A percentile compares a stretch with the other conserved stretches of the same genome.
Conservation (phyloP, 2,329 filamentous ascomycete genomes). For the Diplodia sapinea region DNA sequence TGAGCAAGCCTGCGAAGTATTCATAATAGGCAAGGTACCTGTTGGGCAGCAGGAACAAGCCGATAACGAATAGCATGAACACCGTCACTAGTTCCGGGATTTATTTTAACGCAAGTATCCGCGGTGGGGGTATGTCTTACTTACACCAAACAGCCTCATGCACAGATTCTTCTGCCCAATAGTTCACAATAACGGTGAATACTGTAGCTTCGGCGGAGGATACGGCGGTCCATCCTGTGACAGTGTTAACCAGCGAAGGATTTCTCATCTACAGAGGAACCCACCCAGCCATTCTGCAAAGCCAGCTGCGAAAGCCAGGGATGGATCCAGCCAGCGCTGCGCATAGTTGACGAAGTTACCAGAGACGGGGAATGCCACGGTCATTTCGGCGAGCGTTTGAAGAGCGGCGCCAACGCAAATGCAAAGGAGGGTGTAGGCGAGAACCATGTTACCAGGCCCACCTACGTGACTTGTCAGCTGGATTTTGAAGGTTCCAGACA, state of each 20-base stretch:
- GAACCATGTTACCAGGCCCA: slow-evolving; percentile 37
- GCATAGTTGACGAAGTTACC: slow-evolving; percentile 49
- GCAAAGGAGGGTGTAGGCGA: slow-evolving; percentile 41
- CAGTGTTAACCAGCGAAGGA: background rate
- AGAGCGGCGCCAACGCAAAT: slow-evolving; percentile 44
- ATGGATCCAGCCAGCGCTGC: slow-evolving; percentile 47
- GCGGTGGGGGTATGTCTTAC: background rate
- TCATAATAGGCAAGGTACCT: slow-evolving; percentile 43
- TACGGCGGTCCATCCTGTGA: slow-evolving; percentile 35
- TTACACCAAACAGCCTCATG: slow-evolving; percentile 20
- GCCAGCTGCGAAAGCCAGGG: slow-evolving; percentile 49
- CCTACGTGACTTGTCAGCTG: slow-evolving; percentile 32
- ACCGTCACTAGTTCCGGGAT: slow-evolving; percentile 26
- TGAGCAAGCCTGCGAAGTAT: slow-evolving; percentile 35
- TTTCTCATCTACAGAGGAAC: background rate
- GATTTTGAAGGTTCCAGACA: background rate
- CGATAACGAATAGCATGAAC: slow-evolving; percentile 20
- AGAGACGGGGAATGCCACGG: slow-evolving; percentile 46
- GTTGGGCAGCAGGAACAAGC: slow-evolving; percentile 36
- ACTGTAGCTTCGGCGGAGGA: slow-evolving; percentile 37
- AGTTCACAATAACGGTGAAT: slow-evolving; percentile 35
- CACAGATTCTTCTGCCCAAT: slow-evolving; percentile 7
- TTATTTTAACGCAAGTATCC: background rate
- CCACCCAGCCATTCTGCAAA: slow-evolving; percentile 44
- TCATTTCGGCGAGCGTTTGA: slow-evolving; percentile 46